Evolutionary conservation across 352 stramenopile species (phyloP).

Genomic region (Stramenopiles sp.): DNA sequence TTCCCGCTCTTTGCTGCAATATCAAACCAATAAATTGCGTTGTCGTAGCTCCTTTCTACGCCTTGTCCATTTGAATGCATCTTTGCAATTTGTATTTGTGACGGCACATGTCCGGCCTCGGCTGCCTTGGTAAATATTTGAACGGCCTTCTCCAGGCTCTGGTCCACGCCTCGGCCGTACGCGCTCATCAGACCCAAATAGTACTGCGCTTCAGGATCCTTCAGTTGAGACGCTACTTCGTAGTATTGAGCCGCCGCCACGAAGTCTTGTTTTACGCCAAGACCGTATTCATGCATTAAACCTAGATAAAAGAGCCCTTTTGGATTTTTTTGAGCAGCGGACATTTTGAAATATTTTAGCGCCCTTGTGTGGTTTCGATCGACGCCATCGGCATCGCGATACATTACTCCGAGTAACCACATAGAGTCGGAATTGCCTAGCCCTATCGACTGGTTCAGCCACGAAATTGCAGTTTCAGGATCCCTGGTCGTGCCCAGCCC

Average conservation of each 20-base stretch:
- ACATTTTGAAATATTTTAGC: background rate
- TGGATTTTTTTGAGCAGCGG: background rate
- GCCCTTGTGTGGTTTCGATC: background rate
- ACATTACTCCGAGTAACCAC: background rate
- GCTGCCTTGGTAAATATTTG: conserved; percentile 1
- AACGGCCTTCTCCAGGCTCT: background rate
- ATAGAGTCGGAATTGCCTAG: background rate
- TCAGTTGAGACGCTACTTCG: background rate
- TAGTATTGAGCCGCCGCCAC: background rate
- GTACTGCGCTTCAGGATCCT: background rate
- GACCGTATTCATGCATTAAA: background rate
- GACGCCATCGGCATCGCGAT: background rate
- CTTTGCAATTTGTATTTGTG: background rate
- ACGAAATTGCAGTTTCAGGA: background rate
- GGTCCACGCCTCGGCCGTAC: background rate
- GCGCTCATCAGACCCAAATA: background rate
- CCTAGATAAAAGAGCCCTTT: background rate
- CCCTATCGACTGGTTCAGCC: background rate
- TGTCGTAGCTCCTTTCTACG: background rate
- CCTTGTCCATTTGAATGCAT: background rate
- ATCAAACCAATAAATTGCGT: conserved; percentile 6
- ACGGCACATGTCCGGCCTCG: background rate
- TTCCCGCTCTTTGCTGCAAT: background rate
- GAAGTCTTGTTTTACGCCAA: background rate
- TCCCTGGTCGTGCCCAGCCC: background rate